Conservation (phyloP, 805 yeast species). For the Wickerhamomyces sydowiorum region DNA sequence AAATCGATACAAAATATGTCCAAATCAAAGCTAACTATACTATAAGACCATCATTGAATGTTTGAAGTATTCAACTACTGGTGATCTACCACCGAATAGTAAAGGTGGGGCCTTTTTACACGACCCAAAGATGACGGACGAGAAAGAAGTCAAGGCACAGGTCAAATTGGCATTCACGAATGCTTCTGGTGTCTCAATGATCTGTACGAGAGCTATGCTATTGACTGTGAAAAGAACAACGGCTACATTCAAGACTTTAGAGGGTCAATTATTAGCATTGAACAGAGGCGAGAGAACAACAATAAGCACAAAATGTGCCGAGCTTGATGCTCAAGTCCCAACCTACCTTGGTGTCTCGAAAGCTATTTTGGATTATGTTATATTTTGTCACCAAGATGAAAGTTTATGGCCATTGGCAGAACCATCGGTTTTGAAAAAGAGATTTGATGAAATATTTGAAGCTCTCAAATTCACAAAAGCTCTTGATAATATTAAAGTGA, state of each 20-base stretch:
- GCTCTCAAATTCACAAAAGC: conserved; percentile 92
- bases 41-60: conserved; percentile 81
- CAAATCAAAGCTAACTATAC: not conserved
- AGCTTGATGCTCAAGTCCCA: conserved; percentile 79
- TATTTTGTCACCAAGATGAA: conserved; percentile 97
- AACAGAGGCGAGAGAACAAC: conserved; percentile 65
- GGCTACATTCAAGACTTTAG: conserved; percentile 82
- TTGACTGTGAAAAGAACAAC: conserved; percentile 56
- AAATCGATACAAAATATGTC: too few relatives aligned
- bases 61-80: conserved; percentile 89
- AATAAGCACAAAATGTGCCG: conserved; percentile 75
- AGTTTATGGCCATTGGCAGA: conserved; percentile 95
- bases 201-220: conserved; percentile 81
- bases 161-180: conserved; percentile 81
- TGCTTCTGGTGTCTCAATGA: conserved; percentile 70
- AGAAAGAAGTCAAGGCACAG: conserved; percentile 79
- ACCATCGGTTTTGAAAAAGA: conserved; percentile 80
- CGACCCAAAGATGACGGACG: conserved; percentile 79
- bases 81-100: conserved; percentile 91
- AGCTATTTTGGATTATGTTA: conserved; percentile 84
- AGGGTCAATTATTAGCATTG: conserved; percentile 75
- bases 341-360: conserved; percentile 79
- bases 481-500: conserved; percentile 66
- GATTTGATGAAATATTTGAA: conserved; percentile 95
- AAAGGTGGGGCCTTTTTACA: conserved; percentile 95